phyloP scores from a whole-genome alignment of 768 basidiomycete genomes.

The Zangia roseola region DNA sequence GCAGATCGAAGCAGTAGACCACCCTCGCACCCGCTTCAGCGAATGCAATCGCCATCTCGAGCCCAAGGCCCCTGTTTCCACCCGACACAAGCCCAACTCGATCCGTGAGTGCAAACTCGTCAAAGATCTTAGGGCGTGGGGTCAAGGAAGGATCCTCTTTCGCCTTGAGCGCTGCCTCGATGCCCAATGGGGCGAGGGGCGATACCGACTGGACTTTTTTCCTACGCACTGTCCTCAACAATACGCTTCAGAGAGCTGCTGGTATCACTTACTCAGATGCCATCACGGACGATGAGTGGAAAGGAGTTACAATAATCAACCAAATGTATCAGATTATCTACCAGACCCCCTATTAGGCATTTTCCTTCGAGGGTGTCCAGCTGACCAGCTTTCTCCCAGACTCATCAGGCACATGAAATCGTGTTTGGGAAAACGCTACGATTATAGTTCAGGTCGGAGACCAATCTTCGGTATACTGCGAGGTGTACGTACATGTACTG shows the following conservation, averaged over 20 bases:
- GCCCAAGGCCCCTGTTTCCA: constrained; percentile 67
- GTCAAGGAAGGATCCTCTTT: constrained; percentile 33
- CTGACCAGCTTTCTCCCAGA: too few relatives aligned
- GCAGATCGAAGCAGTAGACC: constrained; percentile 69
- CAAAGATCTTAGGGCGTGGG: constrained; percentile 50
- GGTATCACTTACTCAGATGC: not conserved
- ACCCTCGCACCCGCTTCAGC: constrained; percentile 70
- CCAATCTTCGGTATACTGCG: too few relatives aligned
- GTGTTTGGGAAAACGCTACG: too few relatives aligned
- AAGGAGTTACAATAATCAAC: too few relatives aligned
- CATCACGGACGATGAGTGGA: too few relatives aligned
- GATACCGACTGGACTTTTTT: constrained; percentile 43
- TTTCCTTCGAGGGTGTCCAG: too few relatives aligned
- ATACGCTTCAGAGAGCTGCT: too few relatives aligned
- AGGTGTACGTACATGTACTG: too few relatives aligned
- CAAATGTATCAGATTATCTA: too few relatives aligned
- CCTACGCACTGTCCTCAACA: not conserved
- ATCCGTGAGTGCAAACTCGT: constrained; percentile 56
- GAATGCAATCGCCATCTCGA: constrained; percentile 77
- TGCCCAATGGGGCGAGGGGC: constrained; percentile 60
- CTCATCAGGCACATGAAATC: too few relatives aligned
- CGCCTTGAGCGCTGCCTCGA: constrained; percentile 53
- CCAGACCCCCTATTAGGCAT: too few relatives aligned
- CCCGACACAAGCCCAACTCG: constrained; percentile 64
- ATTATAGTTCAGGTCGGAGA: too few relatives aligned